Base-by-base conservation (phyloP, 2,329 filamentous ascomycete species). In the Clonostachys solani region DNA sequence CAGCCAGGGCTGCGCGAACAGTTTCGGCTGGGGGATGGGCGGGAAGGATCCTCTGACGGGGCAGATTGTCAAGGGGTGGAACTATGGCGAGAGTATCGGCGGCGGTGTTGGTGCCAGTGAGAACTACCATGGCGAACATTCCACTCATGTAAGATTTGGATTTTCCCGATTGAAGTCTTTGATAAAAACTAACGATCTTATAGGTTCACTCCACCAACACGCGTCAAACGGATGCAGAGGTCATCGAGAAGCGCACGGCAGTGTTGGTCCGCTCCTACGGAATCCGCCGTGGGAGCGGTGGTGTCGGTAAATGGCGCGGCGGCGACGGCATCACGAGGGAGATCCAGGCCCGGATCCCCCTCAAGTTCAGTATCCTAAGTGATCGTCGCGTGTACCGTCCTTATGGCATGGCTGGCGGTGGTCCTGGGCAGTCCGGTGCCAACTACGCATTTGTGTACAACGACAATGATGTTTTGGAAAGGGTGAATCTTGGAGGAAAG, bases 311-410 rank as follows among this genome's bases (percentile, higher is more conserved):
- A 9, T 63, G 56, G 51, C 48, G 44, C 7, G 65, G 65, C 4
- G 66, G 66, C 3, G 54, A 68, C 17, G 65, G 66, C 5, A 56
- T 60, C 19, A 54, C 59, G 3, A 53, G 66, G 1, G 66, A 69
- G 44, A 60, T 69, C 8, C 60, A 69, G 51, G 62, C 62, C 5
- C 52, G 60, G 0, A 50, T 57, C 2, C 59, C 58, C 12, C 48
- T 68, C n/a, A 57, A 61, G 49, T 62, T 60, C 4, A 60, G 59
- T 23, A 63, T 71, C 19, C 53, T 71, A 8, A 67, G 59, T 12
- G 66, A 68, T 15, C 53, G 65, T 1, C 53, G 66, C 1, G 61
- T 63, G 5, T 60, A 60, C 43, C 49, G 52, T 3, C 63, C 66
- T 1, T 67, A 62, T 18, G 65, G 65, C 5, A 61, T 66, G 59